phyloP scores from a whole-genome alignment of 805 yeast genomes.

The Metschnikowia kunwiensis region DNA sequence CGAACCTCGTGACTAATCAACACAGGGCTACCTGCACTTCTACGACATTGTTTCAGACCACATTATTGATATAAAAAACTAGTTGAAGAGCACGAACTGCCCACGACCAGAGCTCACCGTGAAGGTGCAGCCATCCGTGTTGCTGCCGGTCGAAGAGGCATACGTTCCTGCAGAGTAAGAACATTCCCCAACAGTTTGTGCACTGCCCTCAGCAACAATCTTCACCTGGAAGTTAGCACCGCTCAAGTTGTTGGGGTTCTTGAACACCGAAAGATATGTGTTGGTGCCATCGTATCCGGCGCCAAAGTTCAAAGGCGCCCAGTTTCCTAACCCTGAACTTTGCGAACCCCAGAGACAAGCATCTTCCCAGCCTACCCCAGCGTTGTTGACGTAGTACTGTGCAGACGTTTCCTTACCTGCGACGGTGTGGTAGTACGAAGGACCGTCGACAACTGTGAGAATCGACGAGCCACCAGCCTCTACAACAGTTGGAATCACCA shows the following conservation, averaged over 20 bases:
- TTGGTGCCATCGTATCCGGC: slow-evolving; percentile 72
- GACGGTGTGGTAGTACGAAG: slow-evolving; percentile 79
- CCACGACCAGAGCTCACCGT: slow-evolving; percentile 84
- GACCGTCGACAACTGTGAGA: slow-evolving; percentile 77
- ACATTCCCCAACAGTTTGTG: slow-evolving; percentile 68
- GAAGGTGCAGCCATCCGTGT: slow-evolving; percentile 89
- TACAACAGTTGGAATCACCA: slow-evolving; percentile 90
- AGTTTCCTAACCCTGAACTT: slow-evolving; percentile 86
- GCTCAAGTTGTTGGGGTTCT: slow-evolving; percentile 83
- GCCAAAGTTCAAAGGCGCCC: slow-evolving; percentile 97
- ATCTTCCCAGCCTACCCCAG: slow-evolving; percentile 84
- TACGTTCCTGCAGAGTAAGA: slow-evolving; percentile 73
- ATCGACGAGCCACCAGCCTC: slow-evolving; percentile 62
- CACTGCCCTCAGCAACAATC: slow-evolving; percentile 70
- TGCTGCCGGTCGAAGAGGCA: slow-evolving; percentile 47
- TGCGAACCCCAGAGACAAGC: slow-evolving; percentile 93
- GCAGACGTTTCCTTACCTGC: slow-evolving; percentile 79
- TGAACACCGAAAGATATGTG: slow-evolving; percentile 85
- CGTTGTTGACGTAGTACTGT: slow-evolving; percentile 96
- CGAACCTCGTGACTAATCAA: too few species aligned
- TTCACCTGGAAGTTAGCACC: slow-evolving; percentile 57
- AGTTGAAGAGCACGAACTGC: slow-evolving; percentile 58
- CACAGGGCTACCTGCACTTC: too few species aligned
- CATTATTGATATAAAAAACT: too few species aligned
- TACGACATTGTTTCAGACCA: too few species aligned